Evolutionary conservation across 306 rosid genomes (phyloP).

Genomic region (Rubus parviflorus): DNA sequence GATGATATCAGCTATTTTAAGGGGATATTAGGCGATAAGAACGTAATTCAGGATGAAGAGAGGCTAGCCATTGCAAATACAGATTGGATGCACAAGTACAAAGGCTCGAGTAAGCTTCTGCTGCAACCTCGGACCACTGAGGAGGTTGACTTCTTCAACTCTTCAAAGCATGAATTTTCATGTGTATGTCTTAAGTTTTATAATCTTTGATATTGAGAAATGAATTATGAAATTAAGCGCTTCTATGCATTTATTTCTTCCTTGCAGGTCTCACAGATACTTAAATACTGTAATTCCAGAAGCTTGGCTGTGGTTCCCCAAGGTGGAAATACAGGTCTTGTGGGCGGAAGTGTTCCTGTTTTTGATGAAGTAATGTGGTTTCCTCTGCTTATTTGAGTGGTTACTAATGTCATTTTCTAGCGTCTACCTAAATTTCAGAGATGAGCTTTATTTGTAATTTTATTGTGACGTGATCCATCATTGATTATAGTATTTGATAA

Average conservation of each 20-base stretch:
- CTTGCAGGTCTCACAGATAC: constrained; percentile 77
- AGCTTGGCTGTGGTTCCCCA: constrained; percentile 91
- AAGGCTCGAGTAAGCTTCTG: constrained; percentile 78
- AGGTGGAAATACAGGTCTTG: constrained; percentile 99
- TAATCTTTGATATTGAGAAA: not conserved
- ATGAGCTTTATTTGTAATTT: not conserved
- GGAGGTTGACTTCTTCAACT: constrained; percentile 51
- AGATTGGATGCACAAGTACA: constrained; percentile 88
- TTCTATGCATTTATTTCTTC: not conserved
- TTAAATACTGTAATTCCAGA: constrained; percentile 79
- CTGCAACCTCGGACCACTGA: constrained; percentile 71
- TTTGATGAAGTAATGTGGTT: constrained; percentile 82
- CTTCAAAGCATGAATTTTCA: not conserved
- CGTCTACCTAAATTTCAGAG: not conserved
- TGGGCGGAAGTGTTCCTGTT: constrained; percentile 97
- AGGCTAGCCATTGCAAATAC: constrained; percentile 66
- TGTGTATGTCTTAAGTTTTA: not conserved
- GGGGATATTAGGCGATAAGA: constrained; percentile 67
- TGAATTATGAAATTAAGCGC: not conserved
- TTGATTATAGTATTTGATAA: not conserved
- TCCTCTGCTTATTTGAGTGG: constrained; percentile 10
- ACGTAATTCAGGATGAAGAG: constrained; percentile 79
- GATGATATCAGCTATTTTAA: constrained; percentile 68
- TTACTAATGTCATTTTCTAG: not conserved
- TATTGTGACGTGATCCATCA: not conserved